Percentiles rank a stretch among this genome's conserved stretches.
Conservation (phyloP, 164 flowering plant genomes). For the Santalum album region DNA sequence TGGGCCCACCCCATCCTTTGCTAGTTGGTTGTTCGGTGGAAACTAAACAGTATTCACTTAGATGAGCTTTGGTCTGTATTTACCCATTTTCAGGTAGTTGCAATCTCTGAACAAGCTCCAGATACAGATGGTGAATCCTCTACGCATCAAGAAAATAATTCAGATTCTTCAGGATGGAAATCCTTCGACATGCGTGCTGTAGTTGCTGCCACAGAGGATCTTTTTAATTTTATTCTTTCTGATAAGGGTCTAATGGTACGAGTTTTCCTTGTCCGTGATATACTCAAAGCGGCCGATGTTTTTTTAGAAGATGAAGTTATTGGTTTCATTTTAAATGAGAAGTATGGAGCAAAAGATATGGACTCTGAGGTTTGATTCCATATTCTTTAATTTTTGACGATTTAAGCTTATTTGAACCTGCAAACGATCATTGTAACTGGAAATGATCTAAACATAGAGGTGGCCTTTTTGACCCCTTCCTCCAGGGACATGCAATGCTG, state of each 20-base stretch:
- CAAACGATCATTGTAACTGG: too few species aligned
- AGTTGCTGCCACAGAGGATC: constrained; percentile 87
- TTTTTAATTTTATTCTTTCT: constrained; percentile 67
- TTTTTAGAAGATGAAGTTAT: constrained; percentile 44
- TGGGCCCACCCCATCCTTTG: too few species aligned
- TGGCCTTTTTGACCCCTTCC: neutral
- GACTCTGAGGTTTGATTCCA: constrained; percentile 40
- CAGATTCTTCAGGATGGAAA: constrained; percentile 53
- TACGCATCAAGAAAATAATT: constrained; percentile 15
- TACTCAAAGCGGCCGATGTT: constrained; percentile 54
- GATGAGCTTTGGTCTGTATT: too few species aligned
- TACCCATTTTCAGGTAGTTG: constrained; percentile 63
- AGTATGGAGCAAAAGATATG: constrained; percentile 10
- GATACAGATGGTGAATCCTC: constrained; percentile 32
- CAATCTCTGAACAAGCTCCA: constrained; percentile 80
- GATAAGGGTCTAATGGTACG: constrained; percentile 75
- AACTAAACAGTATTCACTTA: too few species aligned
- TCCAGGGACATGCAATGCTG: constrained; percentile 44
- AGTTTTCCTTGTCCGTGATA: constrained; percentile 64
- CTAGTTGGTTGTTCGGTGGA: too few species aligned
- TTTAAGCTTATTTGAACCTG: too few species aligned
- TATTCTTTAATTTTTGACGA: too few species aligned
- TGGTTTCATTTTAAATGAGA: constrained; percentile 22
- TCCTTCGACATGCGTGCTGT: constrained; percentile 81
- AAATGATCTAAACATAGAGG: too few species aligned